Evolutionary conservation across 1,284 basidiomycete genomes (phyloP).

Genomic region (Moesziomyces sp.): DNA sequence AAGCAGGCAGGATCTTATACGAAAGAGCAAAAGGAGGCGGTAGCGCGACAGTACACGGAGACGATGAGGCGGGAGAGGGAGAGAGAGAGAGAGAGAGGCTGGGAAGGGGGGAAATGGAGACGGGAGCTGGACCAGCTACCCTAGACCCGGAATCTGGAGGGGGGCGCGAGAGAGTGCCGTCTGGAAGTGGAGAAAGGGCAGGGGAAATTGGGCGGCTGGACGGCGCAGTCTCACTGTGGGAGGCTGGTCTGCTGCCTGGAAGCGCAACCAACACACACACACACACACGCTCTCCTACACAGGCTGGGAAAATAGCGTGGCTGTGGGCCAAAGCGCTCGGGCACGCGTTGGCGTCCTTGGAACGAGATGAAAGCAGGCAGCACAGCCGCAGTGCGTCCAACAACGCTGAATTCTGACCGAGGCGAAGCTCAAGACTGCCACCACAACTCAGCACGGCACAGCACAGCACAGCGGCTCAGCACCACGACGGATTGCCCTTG

Average conservation of each 20-base stretch:
- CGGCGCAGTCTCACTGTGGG: too few relatives aligned
- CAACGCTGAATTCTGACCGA: neutral
- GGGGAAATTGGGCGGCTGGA: too few relatives aligned
- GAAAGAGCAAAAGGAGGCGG: constrained; percentile 10
- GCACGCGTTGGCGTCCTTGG: neutral
- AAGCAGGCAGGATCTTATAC: constrained; percentile 30
- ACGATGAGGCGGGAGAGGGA: neutral
- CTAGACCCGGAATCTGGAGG: constrained; percentile 1
- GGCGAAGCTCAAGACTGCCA: too few relatives aligned
- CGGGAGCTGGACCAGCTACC: neutral
- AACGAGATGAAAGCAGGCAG: neutral
- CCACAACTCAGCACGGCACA: too few relatives aligned
- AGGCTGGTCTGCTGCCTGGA: too few relatives aligned
- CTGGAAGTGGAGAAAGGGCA: neutral
- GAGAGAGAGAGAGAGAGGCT: constrained; percentile 1
- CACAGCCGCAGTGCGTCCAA: neutral
- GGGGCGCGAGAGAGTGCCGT: constrained; percentile 7
- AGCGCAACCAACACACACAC: too few relatives aligned
- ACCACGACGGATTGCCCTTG: neutral
- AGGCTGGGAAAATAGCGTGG: too few relatives aligned
- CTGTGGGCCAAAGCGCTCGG: too few relatives aligned
- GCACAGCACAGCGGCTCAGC: too few relatives aligned
- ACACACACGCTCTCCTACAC: too few relatives aligned
- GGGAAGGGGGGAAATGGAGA: neutral
- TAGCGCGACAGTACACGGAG: constrained; percentile 4